Evolutionary conservation across 2,329 filamentous ascomycete species (phyloP), one percentile per base, ranked within the genome.

Genomic region (Arthrobotrys entomopaga): DNA sequence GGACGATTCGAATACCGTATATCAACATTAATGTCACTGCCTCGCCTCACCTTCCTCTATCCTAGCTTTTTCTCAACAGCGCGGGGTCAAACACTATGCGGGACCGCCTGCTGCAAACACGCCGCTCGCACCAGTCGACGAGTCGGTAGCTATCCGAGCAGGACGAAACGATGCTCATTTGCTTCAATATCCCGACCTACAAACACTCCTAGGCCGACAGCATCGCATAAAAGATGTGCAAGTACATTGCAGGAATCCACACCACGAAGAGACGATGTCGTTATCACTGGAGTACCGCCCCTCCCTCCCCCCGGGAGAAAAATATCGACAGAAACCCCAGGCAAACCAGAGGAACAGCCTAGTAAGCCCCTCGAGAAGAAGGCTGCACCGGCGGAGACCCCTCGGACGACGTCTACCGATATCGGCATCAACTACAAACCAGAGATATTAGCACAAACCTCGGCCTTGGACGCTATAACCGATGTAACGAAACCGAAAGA

Each of bases 21-120:
- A 42, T 11, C 16, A n/a, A 29, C 16, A 19, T 64, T 29, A 26
- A 74, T 74, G 70, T 74, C 70, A 46, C 53, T 74, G 2, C 70
- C 70, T 20, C 70, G 70, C 43, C 58, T 74, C 38, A 67, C 70
- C 38, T 74, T 74, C 22, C 70, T 74, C 40, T 67, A 74, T 49
- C 70, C 70, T 26, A 67, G 63, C 63, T 74, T 74, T 49, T 59
- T 67, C 49, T 67, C 63, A 40, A 74, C 63, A 19, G 63, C 63
- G 63, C 56, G 70, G 56, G 43, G 70, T 54, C 54, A 59, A 54
- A 58, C 63, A 11, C 13, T 66, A 46, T 74, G 70, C 46, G 58
- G 70, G 29, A 20, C 63, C 10, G 57, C 63, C 16, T 58, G 70
- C 52, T 74, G 70, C 53, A 74, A 63, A 66, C 63, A 74, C 64